Evolutionary conservation across 2,329 filamentous ascomycete genomes (phyloP).

Genomic region (Ascomycota sp.): DNA sequence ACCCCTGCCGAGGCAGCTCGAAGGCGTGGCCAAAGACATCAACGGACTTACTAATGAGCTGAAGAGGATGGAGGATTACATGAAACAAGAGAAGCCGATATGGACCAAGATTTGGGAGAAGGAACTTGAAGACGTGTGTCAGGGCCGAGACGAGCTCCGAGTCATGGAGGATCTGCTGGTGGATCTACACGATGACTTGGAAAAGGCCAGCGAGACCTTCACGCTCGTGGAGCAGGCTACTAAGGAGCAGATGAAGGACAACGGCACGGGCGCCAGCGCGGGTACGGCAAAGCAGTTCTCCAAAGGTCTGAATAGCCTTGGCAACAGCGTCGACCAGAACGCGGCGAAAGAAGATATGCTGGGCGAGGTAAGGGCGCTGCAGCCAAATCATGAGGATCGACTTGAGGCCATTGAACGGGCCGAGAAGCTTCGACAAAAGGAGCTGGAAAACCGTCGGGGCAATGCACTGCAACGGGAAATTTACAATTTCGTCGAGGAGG

Average conservation of each 20-base stretch:
- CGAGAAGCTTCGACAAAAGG: constrained; percentile 75
- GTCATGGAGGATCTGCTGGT: constrained; percentile 90
- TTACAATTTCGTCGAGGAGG: constrained; percentile 65
- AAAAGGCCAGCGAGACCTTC: constrained; percentile 87
- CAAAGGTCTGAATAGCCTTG: constrained; percentile 29
- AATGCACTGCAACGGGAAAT: constrained; percentile 73
- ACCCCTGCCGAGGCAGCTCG: constrained; percentile 74
- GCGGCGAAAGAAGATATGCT: constrained; percentile 81
- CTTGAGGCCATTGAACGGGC: constrained; percentile 95
- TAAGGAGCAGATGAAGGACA: constrained; percentile 85
- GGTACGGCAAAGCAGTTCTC: constrained; percentile 35
- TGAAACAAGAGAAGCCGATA: constrained; percentile 78
- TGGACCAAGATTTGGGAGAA: constrained; percentile 99
- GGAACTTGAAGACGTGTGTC: constrained; percentile 86
- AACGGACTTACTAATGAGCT: constrained; percentile 63
- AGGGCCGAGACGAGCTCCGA: constrained; percentile 82
- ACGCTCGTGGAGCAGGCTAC: constrained; percentile 91
- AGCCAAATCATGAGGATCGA: constrained; percentile 83
- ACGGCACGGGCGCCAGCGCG: constrained; percentile 27
- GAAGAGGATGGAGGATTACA: constrained; percentile 82
- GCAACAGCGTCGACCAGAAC: constrained; percentile 44
- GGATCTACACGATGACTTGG: constrained; percentile 82
- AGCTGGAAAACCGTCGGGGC: constrained; percentile 57
- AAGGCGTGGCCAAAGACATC: constrained; percentile 77
- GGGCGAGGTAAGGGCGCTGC: constrained; percentile 78